Percentiles rank a stretch among this genome's conserved stretches.
phyloP scores from a whole-genome alignment of 2,329 filamentous ascomycete genomes.

The Colletotrichum cordylinicola region DNA sequence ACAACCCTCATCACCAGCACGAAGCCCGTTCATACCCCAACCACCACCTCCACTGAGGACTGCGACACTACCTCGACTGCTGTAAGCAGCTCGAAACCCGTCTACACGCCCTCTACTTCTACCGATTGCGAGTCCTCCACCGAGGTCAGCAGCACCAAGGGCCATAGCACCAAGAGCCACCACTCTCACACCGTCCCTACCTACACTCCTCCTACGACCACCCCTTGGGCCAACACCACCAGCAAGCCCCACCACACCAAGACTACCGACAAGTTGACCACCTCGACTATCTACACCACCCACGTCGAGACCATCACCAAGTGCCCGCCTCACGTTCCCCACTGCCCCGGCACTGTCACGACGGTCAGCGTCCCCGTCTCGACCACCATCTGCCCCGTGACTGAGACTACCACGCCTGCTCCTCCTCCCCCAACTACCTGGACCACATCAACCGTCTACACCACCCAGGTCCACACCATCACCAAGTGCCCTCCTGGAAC shows the following conservation, averaged over 20 bases:
- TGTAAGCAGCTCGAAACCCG: neutral
- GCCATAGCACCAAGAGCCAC: neutral
- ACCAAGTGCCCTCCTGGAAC: conserved; percentile 56
- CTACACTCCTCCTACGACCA: neutral
- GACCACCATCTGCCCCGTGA: conserved; percentile 41
- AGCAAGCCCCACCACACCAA: neutral
- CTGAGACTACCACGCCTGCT: neutral
- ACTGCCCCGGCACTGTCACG: conserved; percentile 34
- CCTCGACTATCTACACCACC: conserved; percentile 25
- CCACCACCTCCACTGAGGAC: neutral
- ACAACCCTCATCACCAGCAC: neutral
- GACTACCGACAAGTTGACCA: conserved; percentile 16
- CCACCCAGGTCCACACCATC: conserved; percentile 54
- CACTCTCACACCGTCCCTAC: neutral
- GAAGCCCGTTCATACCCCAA: neutral
- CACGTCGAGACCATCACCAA: conserved; percentile 19
- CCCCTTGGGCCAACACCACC: neutral
- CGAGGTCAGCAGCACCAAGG: neutral
- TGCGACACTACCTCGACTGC: neutral
- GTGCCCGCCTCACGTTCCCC: conserved; percentile 19
- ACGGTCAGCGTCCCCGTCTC: conserved; percentile 44
- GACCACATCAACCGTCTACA: conserved; percentile 44
- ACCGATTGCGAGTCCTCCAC: neutral
- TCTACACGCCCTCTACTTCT: neutral
- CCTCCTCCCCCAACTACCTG: conserved; percentile 31